A percentile compares a stretch with the other conserved stretches of the same genome.
Conservation (phyloP, 2,329 filamentous ascomycete species). For the Diaporthe aspalathi region DNA sequence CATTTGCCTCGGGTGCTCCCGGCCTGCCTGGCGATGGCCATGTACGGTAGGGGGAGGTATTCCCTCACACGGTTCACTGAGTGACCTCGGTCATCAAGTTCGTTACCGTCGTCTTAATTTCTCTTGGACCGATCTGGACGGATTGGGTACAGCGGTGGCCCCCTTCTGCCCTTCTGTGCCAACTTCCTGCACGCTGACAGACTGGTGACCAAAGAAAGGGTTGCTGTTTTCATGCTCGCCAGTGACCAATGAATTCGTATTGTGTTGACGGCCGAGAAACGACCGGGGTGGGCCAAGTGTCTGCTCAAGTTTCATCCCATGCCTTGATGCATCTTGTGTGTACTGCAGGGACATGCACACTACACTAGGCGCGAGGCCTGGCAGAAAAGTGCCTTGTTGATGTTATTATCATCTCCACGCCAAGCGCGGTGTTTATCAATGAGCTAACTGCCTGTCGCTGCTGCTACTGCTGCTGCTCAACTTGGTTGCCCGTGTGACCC, state of each 20-base stretch:
- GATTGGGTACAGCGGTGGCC: no score
- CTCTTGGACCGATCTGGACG: constrained; percentile 1
- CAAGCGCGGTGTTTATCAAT: constrained; percentile 26
- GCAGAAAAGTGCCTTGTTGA: not conserved
- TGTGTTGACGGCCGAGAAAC: constrained; percentile 3
- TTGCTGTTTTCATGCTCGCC: not conserved
- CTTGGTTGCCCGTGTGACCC: constrained; percentile 15
- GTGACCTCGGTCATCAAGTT: not conserved
- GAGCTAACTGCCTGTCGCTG: not conserved
- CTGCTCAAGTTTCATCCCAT: constrained; percentile 17
- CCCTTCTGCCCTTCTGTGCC: not conserved
- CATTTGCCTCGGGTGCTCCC: constrained; percentile 15
- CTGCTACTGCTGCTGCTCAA: not conserved
- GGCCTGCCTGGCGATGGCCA: not conserved
- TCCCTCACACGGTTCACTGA: constrained; percentile 12
- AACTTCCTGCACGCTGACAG: not conserved
- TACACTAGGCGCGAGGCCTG: not conserved
- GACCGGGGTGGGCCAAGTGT: constrained; percentile 8
- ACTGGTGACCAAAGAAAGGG: no score
- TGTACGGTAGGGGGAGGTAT: not conserved
- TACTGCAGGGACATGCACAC: no score
- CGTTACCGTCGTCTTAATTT: constrained; percentile 4
- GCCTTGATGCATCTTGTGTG: constrained; percentile 15
- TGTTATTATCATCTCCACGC: constrained; percentile 20
- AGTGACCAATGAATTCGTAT: constrained; percentile 26